Conservation (phyloP, 1,139 yeast species). For the Geotrichum bryndzae region DNA sequence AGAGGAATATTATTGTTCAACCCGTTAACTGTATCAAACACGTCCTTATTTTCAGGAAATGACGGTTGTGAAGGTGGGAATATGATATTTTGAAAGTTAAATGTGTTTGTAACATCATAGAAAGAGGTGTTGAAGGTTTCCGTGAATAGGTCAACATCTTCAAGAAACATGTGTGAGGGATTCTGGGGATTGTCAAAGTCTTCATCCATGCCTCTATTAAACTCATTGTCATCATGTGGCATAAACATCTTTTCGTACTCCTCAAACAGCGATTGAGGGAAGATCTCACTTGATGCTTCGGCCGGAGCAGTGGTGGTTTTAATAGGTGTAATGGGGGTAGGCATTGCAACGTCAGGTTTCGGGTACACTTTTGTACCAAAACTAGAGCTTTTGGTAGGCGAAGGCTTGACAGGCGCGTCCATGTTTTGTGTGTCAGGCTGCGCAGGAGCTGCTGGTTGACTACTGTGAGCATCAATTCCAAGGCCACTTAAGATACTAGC, state of each 20-base stretch:
- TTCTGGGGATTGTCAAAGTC: slow-evolving; percentile 5
- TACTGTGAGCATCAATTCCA: slow-evolving; percentile 7
- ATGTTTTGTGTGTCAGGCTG: not conserved
- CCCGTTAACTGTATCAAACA: not conserved
- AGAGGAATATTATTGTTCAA: not conserved
- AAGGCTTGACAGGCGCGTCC: not conserved
- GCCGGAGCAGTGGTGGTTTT: not conserved
- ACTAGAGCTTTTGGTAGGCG: not conserved
- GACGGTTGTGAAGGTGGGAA: slow-evolving; percentile 3
- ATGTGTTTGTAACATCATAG: slow-evolving; percentile 10
- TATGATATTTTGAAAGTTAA: slow-evolving; percentile 9
- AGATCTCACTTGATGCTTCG: not conserved
- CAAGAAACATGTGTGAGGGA: slow-evolving; percentile 8
- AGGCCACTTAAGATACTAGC: slow-evolving; percentile 17
- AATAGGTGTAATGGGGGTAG: not conserved
- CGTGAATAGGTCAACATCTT: slow-evolving; percentile 13
- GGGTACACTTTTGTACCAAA: not conserved
- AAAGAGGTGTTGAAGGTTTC: slow-evolving; percentile 13
- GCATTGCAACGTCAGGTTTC: not conserved
- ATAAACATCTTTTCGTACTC: slow-evolving; percentile 13
- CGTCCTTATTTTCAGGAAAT: not conserved
- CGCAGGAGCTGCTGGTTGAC: not conserved
- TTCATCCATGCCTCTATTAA: not conserved
- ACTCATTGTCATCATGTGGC: slow-evolving; percentile 5
- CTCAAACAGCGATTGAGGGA: slow-evolving; percentile 11